These are phyloP conservation scores for Helotiales sp. DNA, from an alignment of 2,329 filamentous ascomycete genomes.

Conservation along the genomic window DNA sequence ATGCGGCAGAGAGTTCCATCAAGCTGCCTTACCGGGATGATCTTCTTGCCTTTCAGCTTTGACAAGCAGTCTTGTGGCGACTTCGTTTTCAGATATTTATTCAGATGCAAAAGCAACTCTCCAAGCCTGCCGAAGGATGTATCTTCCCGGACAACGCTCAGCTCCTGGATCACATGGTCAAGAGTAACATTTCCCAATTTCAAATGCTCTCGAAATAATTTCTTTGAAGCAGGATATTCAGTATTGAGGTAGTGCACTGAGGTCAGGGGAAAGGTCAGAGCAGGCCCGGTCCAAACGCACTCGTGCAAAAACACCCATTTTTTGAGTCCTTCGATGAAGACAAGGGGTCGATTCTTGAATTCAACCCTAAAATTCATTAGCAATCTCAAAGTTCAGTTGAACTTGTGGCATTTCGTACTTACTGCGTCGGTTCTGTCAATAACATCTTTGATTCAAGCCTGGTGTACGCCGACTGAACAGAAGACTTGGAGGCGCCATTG, in stretches of 20 bases:
- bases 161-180: slow-evolving; percentile 10
- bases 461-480: slow-evolving; percentile 1
- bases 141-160: not conserved
- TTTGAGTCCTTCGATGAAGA: slow-evolving; percentile 3
- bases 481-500: not conserved
- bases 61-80: not conserved
- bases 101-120: slow-evolving; percentile 7
- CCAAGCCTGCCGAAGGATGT: slow-evolving; percentile 1
- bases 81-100: slow-evolving; percentile 1
- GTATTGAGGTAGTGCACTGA: slow-evolving; percentile 3
- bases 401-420: not conserved
- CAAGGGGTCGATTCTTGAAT: slow-evolving; percentile 2
- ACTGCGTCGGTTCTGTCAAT: not conserved
- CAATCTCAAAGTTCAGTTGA: not conserved
- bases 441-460: not conserved
- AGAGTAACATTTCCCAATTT: slow-evolving; percentile 5
- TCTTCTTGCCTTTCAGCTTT: slow-evolving; percentile 8
- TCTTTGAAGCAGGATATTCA: not conserved
- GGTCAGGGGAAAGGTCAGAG: not conserved
- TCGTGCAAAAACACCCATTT: slow-evolving; percentile 6
- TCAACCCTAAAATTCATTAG: slow-evolving; percentile 2
- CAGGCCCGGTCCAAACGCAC: slow-evolving; percentile 6
- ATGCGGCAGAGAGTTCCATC: not conserved
- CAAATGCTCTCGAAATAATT: slow-evolving; percentile 6
- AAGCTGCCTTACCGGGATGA: slow-evolving; percentile 8